Evolutionary conservation across 2,329 filamentous ascomycete species (phyloP), one percentile per base, ranked within the genome.

Genomic region (Botryotinia globosa): DNA sequence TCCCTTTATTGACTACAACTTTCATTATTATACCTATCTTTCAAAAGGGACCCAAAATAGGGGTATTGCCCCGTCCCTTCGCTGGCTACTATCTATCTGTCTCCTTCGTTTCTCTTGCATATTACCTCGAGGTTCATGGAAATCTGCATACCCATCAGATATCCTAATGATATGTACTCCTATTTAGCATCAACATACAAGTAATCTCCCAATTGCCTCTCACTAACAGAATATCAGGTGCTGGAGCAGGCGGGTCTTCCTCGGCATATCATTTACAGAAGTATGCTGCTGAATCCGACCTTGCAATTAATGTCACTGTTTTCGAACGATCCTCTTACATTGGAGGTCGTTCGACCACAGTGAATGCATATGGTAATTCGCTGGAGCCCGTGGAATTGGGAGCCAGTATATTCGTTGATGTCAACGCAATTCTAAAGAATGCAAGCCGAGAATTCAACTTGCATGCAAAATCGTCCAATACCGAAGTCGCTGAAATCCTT

Each of bases 401-500:
- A 25, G 96, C 92, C 18, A 95, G 92, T 74, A 97, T 98, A 77
- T 99, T 98, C 80, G 93, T 98, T 62, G 82, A 91, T 66, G 88
- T 92, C 61, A 99, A 98, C 80, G 85, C 89, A 56, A 97, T 97
- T 78, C 87, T 99, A 56, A 88, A 90, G 77, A 90, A 92, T 71
- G 92, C 94, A 0, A 90, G 88, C 12, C 83, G 87, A 45, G 85
- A 88, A 22, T 94, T 97, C 79, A 88, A 88, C n/a, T 88, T 99
- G 5, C 83, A 85, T 29, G 81, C 83, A 45, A 80, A 83, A 12
- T 83, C 86, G 48, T 83, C 85, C 29, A 87, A 86, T 22, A 82
- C 84, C 25, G 80, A 80, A 20, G 75, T 75, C 18, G 76, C 76
- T 6, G 83, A 84, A 61, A 83, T 89, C 32, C 85, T 97, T 2